These are phyloP conservation scores for Chloris gayana DNA, from an alignment of 176 grass and related monocot species.

Conservation along the genomic window DNA sequence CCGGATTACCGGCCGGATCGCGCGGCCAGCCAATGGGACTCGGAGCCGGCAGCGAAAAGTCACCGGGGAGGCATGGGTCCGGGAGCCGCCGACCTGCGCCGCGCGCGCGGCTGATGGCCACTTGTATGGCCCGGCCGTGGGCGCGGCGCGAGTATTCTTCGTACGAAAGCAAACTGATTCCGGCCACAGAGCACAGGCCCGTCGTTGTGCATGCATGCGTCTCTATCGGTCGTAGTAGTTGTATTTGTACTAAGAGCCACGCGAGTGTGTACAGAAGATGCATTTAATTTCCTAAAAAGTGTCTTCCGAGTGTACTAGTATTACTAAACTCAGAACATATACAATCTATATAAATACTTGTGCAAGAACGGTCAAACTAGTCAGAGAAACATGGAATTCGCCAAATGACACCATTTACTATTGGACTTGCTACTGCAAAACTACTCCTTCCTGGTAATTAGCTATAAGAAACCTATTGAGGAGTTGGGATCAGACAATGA, in stretches of 20 bases:
- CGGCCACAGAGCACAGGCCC: not conserved
- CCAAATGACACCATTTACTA: no score
- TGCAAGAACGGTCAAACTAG: not conserved
- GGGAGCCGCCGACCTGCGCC: constrained; percentile 7
- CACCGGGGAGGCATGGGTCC: constrained; percentile 27
- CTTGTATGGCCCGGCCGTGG: not conserved
- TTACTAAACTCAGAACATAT: not conserved
- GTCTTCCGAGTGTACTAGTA: not conserved
- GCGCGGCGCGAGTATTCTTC: constrained; percentile 1
- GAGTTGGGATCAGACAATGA: no score
- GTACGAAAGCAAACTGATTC: constrained; percentile 15
- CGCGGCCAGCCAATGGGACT: not conserved
- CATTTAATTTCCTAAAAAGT: not conserved
- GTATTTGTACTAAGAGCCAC: not conserved
- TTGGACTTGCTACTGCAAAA: no score
- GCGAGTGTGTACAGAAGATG: not conserved
- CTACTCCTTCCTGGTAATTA: no score
- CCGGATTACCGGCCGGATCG: constrained; percentile 3
- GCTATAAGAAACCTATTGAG: no score
- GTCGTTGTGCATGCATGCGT: not conserved
- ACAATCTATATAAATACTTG: no score
- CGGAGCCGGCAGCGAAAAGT: not conserved
- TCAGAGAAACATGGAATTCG: not conserved
- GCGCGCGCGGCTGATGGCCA: not conserved
- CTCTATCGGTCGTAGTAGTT: not conserved